Conservation (phyloP, 78 protist genomes). For the Chrysochromulina parva region DNA sequence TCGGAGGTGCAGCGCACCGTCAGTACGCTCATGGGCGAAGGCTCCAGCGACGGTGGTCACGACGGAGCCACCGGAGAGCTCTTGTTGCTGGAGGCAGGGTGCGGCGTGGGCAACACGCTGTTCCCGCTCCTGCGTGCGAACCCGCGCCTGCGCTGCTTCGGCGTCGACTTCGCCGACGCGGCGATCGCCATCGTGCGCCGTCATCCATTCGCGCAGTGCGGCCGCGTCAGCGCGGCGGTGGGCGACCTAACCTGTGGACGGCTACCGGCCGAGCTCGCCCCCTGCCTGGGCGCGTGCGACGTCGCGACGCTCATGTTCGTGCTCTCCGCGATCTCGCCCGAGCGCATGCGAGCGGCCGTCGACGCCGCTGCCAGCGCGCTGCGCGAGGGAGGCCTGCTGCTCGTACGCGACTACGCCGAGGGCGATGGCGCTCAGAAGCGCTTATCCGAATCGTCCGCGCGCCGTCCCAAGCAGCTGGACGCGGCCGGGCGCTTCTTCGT, state of each 20-base stretch:
- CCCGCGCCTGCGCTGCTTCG: neutral
- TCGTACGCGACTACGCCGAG: slow-evolving; percentile 77
- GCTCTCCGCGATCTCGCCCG: slow-evolving; percentile 71
- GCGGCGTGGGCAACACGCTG: slow-evolving; percentile 45
- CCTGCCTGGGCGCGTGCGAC: slow-evolving; percentile 23
- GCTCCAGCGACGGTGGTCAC: neutral
- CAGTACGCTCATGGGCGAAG: too few relatives aligned
- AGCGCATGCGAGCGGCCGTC: slow-evolving; percentile 26
- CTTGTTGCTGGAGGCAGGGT: slow-evolving; percentile 35
- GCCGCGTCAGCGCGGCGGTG: neutral
- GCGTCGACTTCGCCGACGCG: neutral
- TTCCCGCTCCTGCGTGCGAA: slow-evolving; percentile 1
- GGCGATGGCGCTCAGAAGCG: slow-evolving; percentile 70
- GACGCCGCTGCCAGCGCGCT: neutral
- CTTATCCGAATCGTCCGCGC: neutral
- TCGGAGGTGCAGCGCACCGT: neutral
- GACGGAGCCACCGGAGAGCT: neutral
- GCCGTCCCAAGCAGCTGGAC: neutral
- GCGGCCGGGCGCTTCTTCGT: slow-evolving; percentile 43
- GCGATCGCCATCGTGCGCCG: neutral
- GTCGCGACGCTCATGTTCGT: slow-evolving; percentile 68
- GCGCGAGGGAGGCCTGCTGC: slow-evolving; percentile 61
- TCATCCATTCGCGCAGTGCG: neutral
- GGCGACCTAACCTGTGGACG: neutral
- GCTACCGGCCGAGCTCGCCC: neutral